Base-by-base conservation (phyloP, 331 rosid species). In the Arachis monticola region DNA sequence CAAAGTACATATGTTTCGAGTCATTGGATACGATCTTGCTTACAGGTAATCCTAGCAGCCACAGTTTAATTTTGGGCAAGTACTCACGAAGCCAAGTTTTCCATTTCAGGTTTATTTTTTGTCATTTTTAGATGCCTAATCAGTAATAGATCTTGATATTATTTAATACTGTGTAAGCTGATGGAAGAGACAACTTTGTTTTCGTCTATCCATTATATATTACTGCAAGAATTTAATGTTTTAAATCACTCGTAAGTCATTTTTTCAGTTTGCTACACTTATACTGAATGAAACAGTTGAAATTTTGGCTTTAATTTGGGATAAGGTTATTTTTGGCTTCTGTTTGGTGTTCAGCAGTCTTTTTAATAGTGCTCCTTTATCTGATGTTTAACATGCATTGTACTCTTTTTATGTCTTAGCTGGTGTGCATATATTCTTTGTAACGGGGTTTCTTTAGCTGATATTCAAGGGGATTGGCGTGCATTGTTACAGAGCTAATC, bases 21-120 rank as follows among this genome's bases (percentile, higher is more conserved):
- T 79, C 99, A 94, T 52, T 90, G 99, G 99, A 83, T 94, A 79
- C 91, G 97, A 62, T 90, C 92, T 35, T 92, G 97, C 82, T 86
- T 94, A 77, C 93, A 92, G 93, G 99, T 94, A 82, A 77, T 80
- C 48, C 55, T 50, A 40, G 48, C 30, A 41, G 59, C 59, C 59
- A 53, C 59, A 13, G n/a, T 51, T 51, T 53, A 9, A 5, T 6
- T 52, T 9, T 3, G 53, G 58, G 58, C 1, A 60, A 79, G 14
- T 50, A 35, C 32, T 40, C 32, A 30, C 64, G 27, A 72, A 80
- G 69, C 60, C 47, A 64, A 63, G 67, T 80, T 83, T 67, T 72
- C 56, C 35, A 11, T 38, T 77, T 59, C 32, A 14, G 35, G 59
- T 84, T 73, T 66, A 62, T 81, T 67, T 78, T 63, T 51, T 50